Evolutionary conservation across 1,284 basidiomycete genomes (phyloP), one percentile per base, ranked within the genome.

Genomic region (Ganoderma boninense): DNA sequence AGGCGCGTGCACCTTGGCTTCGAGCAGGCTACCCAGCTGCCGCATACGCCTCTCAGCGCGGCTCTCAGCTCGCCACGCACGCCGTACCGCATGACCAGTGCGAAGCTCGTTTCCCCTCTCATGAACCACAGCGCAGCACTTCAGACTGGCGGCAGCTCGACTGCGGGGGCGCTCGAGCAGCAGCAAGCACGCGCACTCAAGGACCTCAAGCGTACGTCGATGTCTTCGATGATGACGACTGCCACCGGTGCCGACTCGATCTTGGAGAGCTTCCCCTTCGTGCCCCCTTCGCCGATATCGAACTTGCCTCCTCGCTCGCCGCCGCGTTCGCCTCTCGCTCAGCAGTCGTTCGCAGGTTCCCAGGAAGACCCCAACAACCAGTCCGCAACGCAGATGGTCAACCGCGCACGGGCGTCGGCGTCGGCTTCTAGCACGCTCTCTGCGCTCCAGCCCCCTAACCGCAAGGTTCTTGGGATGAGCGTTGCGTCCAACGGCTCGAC

Each of bases 241-340:
- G 90, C 91, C 29, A 89, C 89, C 4, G 85, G 87, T 68, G 90
- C 92, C 52, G 93, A 95, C 79, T 94, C 93, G 1, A 93, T 95
- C 72, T 85, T 95, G 29, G 93, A 93, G 80, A 90, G 88, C 32
- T 95, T 95, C 85, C 92, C 92, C 56, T 95, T 95, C 78, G 93
- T 95, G 10, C 93, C 93, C 29, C 93, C 93, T 0, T 93, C 92
- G 4, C 93, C 93, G 7, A 94, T 95, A 72, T 93, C 92, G 20
- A 88, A 92, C 75, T 85, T 91, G 62, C 93, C 93, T 13, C 83
- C 90, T 74, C 86, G 92, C 72, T 89, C 92, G 4, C 92, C 92
- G 4, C 91, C 91, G 42, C 88, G 89, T 67, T 94, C 92, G 23
- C 92, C 92, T 23, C 83, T 91, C 43, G 85, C 80, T 42, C 87